phyloP scores from a whole-genome alignment of 2,329 filamentous ascomycete genomes.

The Trichoderma guizhouense region DNA sequence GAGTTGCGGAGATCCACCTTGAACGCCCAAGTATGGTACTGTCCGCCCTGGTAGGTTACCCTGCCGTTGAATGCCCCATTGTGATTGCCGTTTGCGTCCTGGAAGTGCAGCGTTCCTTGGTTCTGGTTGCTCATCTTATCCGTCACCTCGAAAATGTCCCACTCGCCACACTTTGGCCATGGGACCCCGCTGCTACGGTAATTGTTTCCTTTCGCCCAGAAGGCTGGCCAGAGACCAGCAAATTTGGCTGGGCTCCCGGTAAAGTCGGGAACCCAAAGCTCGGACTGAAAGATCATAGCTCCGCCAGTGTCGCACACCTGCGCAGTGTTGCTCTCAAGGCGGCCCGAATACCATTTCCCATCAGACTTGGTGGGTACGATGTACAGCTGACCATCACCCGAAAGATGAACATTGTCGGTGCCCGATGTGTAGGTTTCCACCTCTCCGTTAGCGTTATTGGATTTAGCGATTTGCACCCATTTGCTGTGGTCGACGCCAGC shows the following conservation, averaged over 20 bases:
- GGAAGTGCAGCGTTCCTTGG: neutral
- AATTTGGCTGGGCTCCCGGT: neutral
- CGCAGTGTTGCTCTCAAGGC: neutral
- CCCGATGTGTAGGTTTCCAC: neutral
- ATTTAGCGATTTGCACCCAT: neutral
- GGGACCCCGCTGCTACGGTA: neutral
- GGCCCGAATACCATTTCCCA: neutral
- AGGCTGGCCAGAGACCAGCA: neutral
- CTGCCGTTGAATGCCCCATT: neutral
- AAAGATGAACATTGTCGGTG: neutral
- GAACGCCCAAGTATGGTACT: neutral
- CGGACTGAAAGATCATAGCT: neutral
- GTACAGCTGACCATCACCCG: neutral
- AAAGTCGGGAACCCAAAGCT: neutral
- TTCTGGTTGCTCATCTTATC: neutral
- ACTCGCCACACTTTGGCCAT: neutral
- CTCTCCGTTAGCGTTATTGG: neutral
- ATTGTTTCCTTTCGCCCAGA: neutral
- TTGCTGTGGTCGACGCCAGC: neutral
- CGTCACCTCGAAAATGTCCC: neutral
- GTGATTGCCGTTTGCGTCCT: neutral
- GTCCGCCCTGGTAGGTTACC: neutral
- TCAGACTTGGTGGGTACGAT: neutral
- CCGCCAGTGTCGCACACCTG: neutral
- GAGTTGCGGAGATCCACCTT: neutral